phyloP scores from a whole-genome alignment of 2,329 filamentous ascomycete genomes.

The Calonectria hawksworthii region DNA sequence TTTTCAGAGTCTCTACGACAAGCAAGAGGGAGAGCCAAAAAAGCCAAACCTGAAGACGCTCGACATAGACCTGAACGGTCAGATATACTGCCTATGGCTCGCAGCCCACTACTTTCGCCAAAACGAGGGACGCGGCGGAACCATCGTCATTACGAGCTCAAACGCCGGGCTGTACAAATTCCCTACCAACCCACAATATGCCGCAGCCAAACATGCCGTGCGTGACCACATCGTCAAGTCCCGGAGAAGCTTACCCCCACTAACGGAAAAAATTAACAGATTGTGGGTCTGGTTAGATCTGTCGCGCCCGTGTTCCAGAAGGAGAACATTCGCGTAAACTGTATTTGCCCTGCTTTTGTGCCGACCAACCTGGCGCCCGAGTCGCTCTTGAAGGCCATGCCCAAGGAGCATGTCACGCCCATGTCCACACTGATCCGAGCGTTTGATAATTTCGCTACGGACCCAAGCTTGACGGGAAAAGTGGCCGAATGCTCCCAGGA shows the following conservation, averaged over 20 bases:
- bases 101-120: constrained; percentile 11
- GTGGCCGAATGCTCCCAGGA: background rate
- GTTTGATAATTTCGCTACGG: constrained; percentile 4
- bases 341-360: constrained; percentile 19
- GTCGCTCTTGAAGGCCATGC: constrained; percentile 8
- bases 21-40: constrained; percentile 1
- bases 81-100: constrained; percentile 16
- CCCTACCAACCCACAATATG: constrained; percentile 12
- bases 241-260: background rate
- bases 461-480: background rate
- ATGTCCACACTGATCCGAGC: constrained; percentile 15
- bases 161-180: constrained; percentile 16
- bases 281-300: constrained; percentile 13
- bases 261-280: background rate
- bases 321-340: constrained; percentile 20
- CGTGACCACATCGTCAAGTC: background rate
- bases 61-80: constrained; percentile 12
- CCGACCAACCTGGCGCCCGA: constrained; percentile 2
- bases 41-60: constrained; percentile 19
- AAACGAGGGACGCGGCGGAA: constrained; percentile 13
- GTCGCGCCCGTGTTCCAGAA: constrained; percentile 14
- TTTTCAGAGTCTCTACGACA: constrained; percentile 17
- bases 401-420: constrained; percentile 17
- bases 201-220: constrained; percentile 13
- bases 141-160: constrained; percentile 11